phyloP scores from a whole-genome alignment of 352 stramenopile species.

The Pythium chondricola region DNA sequence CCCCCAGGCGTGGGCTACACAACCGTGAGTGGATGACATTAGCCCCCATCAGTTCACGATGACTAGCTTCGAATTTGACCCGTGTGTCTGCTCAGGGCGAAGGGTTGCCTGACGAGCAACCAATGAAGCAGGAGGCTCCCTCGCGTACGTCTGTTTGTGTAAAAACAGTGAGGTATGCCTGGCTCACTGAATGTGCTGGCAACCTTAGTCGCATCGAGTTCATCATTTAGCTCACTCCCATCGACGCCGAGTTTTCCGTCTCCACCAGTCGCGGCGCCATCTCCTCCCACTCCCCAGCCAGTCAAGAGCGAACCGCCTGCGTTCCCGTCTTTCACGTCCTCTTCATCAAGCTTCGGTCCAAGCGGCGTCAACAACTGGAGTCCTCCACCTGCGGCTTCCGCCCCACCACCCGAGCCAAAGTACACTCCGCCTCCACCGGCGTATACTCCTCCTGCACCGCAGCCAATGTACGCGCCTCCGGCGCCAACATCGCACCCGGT shows the following conservation, averaged over 20 bases:
- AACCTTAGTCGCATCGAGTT: no score
- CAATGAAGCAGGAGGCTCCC: no score
- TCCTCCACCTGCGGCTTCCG: slow-evolving; percentile 6
- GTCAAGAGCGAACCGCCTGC: slow-evolving; percentile 9
- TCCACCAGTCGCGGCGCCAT: no score
- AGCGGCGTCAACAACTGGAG: slow-evolving; percentile 7
- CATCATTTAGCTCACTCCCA: neutral
- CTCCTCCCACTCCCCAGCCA: slow-evolving; percentile 4
- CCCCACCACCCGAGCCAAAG: slow-evolving; percentile 1
- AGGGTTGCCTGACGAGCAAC: neutral
- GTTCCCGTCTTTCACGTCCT: slow-evolving; percentile 54
- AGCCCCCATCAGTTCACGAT: neutral
- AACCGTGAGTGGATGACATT: slow-evolving; percentile 4
- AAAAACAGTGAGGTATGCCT: no score
- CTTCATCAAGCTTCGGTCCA: slow-evolving; percentile 21
- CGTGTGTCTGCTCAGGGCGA: no score
- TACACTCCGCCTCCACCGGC: slow-evolving; percentile 6
- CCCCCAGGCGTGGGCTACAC: slow-evolving; percentile 34
- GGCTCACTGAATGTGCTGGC: no score
- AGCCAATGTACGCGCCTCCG: slow-evolving; percentile 7
- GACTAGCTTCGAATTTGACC: no score
- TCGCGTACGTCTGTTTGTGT: no score
- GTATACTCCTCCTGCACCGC: slow-evolving; percentile 1
- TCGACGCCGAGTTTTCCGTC: neutral
- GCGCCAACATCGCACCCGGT: neutral